Base-by-base conservation (phyloP, 2,329 filamentous ascomycete genomes). In the Mycosphaerella sp. region DNA sequence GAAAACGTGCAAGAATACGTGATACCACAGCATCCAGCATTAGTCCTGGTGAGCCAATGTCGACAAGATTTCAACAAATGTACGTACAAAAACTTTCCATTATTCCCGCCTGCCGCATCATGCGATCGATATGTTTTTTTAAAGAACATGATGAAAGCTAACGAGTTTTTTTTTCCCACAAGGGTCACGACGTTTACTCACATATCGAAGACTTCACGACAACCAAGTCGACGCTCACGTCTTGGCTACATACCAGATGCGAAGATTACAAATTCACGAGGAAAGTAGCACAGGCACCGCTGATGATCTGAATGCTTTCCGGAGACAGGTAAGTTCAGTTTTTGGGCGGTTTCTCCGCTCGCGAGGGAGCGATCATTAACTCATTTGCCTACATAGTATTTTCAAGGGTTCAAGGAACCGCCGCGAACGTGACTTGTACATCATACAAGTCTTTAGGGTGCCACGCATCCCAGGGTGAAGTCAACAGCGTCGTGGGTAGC, bases 21-120 rank as follows among this genome's bases (percentile, higher is more conserved):
- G 0, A 79, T 92, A 11, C 92, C 92, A 0, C 79, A 77, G 17
- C 89, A 97, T 68, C 86, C 87, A 0, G 82, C 80, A 54, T 73
- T 98, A 11, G 80, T 86, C 64, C 74, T 92, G 23, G 79, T 90
- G 17, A 83, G 80, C 42, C 80, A 90, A 31, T 95, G 90, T 66
- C 82, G 87, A 6, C 93, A 98, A 69, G 78, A 80, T 0, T 98
- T 98, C 69, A 92, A 89, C 67, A 93, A 87, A 72, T 98, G 89
- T 89, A 72, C 70, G 76, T 64, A 36, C 14, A 10, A 17, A 17
- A 17, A 17, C 14, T 17, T 17, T 17, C 14, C 14, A 17, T 17
- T 17, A 17, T 17, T 17, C 14, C 14, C 14, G 14, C 14, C 14
- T 17, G 14, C 1, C 14, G 14, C 14, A 17, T 17, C 14, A 17